Conservation (phyloP, 1,284 basidiomycete genomes). For the Cutaneotrichosporon mucoides region DNA sequence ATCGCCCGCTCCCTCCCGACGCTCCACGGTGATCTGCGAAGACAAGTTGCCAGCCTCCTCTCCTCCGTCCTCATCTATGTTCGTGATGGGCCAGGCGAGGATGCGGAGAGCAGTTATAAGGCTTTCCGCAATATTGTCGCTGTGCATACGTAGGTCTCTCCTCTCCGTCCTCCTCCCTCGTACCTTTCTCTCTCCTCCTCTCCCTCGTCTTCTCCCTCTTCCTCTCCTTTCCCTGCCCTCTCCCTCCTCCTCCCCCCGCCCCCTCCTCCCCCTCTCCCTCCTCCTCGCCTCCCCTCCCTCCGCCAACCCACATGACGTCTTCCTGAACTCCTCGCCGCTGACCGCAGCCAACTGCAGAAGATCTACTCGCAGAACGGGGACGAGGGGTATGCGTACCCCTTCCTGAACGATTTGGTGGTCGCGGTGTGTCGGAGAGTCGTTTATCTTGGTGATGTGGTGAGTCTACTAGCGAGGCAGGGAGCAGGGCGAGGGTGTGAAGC, state of each 20-base stretch:
- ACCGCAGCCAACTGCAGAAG: slow-evolving; percentile 32
- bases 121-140: slow-evolving; percentile 24
- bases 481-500: no score
- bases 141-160: slow-evolving; percentile 29
- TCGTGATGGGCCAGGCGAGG: slow-evolving; percentile 3
- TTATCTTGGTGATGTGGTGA: slow-evolving; percentile 4
- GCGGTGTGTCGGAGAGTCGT: slow-evolving; percentile 8
- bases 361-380: slow-evolving; percentile 26
- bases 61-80: slow-evolving; percentile 27
- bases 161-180: no score
- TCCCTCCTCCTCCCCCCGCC: no score
- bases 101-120: slow-evolving; percentile 15
- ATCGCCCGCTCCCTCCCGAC: no score
- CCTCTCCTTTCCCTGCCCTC: no score
- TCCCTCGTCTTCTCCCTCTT: no score
- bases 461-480: neutral
- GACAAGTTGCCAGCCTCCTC: slow-evolving; percentile 23
- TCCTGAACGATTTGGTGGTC: slow-evolving; percentile 32
- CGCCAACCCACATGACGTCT: no score
- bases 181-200: no score
- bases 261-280: no score
- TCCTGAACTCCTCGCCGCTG: no score
- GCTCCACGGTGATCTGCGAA: neutral
- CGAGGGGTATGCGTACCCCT: slow-evolving; percentile 29
- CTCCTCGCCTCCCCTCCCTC: no score